A percentile compares a stretch with the other conserved stretches of the same genome.
Conservation (phyloP, 257 asterid species). For the Solanum gandarillasii region DNA sequence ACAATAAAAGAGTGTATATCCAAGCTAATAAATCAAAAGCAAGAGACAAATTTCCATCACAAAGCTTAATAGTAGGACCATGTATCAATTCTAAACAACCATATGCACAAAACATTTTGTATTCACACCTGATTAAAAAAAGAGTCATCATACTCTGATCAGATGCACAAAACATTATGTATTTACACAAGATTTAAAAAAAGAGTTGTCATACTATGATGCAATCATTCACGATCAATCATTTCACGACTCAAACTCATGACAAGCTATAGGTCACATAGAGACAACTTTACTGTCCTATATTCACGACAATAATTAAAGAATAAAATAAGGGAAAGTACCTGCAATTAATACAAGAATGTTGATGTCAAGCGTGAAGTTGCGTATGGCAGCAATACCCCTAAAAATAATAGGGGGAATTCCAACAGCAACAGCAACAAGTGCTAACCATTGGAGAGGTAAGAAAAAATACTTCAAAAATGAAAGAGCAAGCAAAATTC, state of each 20-base stretch:
- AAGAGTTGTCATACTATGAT: neutral
- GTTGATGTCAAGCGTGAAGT: constrained; percentile 47
- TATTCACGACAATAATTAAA: neutral
- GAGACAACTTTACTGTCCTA: neutral
- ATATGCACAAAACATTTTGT: neutral
- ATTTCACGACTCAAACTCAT: neutral
- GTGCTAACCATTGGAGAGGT: constrained; percentile 69
- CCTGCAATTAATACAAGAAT: constrained; percentile 73
- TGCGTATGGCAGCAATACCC: constrained; percentile 39
- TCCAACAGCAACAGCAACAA: constrained; percentile 56
- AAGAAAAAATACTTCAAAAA: constrained; percentile 28
- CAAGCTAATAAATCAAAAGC: neutral
- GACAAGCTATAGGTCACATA: neutral
- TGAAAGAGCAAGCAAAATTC: constrained; percentile 40
- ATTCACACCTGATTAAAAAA: neutral
- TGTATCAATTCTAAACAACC: neutral
- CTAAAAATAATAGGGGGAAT: constrained; percentile 41
- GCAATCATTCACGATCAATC: neutral
- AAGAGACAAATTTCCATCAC: neutral
- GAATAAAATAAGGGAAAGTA: neutral
- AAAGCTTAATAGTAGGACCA: neutral
- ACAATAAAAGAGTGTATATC: neutral
- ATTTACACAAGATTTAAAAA: neutral
- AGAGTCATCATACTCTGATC: neutral
- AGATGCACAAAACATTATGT: neutral